A percentile compares a stretch with the other conserved stretches of the same genome.
phyloP scores from a whole-genome alignment of 164 flowering plant species.

The Stephania japonica region DNA sequence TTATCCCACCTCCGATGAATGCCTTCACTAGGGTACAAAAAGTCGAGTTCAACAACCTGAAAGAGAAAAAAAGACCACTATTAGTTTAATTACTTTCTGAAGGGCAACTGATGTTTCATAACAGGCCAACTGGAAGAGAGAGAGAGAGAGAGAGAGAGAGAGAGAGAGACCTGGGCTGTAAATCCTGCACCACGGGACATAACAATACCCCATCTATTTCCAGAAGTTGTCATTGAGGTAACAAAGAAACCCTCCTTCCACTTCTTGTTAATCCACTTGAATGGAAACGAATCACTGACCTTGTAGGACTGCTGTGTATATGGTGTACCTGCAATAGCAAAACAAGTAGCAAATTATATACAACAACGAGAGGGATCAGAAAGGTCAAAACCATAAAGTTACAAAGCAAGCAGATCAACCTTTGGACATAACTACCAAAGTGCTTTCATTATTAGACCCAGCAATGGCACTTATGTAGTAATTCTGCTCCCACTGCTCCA shows the following conservation, averaged over 20 bases:
- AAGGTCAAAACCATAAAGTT: neutral
- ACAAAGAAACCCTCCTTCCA: slow-evolving; percentile 91
- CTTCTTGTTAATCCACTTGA: slow-evolving; percentile 91
- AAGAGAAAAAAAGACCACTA: neutral
- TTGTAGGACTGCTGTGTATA: slow-evolving; percentile 86
- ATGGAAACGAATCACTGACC: slow-evolving; percentile 87
- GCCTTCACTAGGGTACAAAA: slow-evolving; percentile 91
- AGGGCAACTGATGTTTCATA: too few relatives aligned
- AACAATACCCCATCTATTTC: slow-evolving; percentile 83
- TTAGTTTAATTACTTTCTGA: neutral
- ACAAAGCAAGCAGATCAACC: slow-evolving; percentile 31
- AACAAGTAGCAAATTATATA: neutral
- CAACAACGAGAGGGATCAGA: neutral
- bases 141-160: slow-evolving; percentile 10
- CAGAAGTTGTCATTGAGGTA: slow-evolving; percentile 90
- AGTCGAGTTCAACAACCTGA: slow-evolving; percentile 86
- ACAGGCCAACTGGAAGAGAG: too few relatives aligned
- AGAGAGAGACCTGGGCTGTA: slow-evolving; percentile 56
- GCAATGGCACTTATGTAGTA: slow-evolving; percentile 89
- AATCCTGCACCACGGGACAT: slow-evolving; percentile 92
- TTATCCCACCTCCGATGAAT: slow-evolving; percentile 82
- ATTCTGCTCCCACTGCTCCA: slow-evolving; percentile 96
- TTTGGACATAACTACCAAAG: slow-evolving; percentile 91
- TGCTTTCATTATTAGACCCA: slow-evolving; percentile 80
- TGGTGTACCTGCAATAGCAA: slow-evolving; percentile 51